Percentiles rank a stretch among this genome's conserved stretches.
phyloP scores from a whole-genome alignment of 2,329 filamentous ascomycete species.

The Beauveria sp. region DNA sequence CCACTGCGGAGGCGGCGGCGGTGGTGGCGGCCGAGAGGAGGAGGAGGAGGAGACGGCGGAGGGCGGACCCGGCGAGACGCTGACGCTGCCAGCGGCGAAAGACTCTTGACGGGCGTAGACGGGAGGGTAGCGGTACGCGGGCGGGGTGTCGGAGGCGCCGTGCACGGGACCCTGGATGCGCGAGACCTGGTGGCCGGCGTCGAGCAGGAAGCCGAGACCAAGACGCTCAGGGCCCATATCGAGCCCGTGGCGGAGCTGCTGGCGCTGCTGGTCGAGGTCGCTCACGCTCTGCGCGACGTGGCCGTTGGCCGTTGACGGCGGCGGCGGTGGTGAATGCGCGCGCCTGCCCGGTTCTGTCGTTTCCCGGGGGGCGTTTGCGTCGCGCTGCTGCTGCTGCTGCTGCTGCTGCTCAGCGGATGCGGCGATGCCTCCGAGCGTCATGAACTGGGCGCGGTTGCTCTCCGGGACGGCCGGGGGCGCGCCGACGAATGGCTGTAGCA shows the following conservation, averaged over 20 bases:
- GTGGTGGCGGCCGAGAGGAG: background rate
- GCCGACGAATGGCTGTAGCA: conserved; percentile 52
- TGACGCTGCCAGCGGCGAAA: background rate
- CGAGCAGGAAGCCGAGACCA: conserved; percentile 66
- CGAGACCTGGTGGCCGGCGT: conserved; percentile 46
- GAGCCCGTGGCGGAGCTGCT: conserved; percentile 45
- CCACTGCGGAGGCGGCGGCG: background rate
- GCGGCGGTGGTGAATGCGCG: background rate
- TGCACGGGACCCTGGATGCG: conserved; percentile 44
- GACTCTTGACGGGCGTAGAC: background rate
- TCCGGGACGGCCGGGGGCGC: no score
- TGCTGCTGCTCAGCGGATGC: background rate
- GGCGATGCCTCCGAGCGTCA: background rate
- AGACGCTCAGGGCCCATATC: conserved; percentile 59
- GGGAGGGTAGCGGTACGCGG: background rate
- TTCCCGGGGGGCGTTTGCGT: conserved; percentile 13
- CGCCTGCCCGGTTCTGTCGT: conserved; percentile 9
- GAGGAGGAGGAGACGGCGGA: background rate
- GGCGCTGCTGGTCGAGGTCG: conserved; percentile 37
- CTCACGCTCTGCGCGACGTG: background rate
- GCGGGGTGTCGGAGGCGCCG: conserved; percentile 33
- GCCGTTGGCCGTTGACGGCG: background rate
- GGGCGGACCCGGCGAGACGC: background rate
- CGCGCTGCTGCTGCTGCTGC: background rate
- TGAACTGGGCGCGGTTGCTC: no score